These are phyloP conservation scores for Brassica carinata DNA, from an alignment of 345 rosid species.

Conservation along the genomic window DNA sequence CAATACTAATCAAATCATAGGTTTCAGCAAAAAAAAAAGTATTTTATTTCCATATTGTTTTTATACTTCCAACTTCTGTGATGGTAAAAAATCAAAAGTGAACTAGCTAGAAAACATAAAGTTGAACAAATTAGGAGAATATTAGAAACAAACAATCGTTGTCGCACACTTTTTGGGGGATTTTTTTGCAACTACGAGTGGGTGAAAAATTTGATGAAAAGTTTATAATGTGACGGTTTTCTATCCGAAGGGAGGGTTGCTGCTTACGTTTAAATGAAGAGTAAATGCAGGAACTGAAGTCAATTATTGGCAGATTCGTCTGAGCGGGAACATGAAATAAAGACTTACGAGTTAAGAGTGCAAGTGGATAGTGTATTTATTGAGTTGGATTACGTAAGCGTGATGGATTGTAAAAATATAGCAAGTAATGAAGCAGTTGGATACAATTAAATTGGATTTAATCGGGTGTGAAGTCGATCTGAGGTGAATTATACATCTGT, in stretches of 20 bases:
- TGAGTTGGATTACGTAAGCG: background rate
- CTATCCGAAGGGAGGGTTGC: background rate
- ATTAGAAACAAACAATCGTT: background rate
- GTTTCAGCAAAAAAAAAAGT: background rate
- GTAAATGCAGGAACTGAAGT: background rate
- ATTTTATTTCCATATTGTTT: background rate
- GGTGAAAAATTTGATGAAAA: background rate
- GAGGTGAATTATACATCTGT: background rate
- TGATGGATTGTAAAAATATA: background rate
- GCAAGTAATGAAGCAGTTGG: background rate
- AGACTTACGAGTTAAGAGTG: background rate
- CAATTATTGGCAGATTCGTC: background rate
- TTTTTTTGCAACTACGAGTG: background rate
- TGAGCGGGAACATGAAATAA: background rate
- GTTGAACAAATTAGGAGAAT: background rate
- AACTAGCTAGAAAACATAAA: background rate
- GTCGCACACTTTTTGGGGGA: background rate
- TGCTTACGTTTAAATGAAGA: background rate
- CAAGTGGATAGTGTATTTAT: background rate
- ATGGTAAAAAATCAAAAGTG: background rate
- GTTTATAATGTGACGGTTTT: background rate
- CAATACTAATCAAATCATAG: constrained; percentile 2
- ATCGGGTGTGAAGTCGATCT: background rate
- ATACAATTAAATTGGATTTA: background rate
- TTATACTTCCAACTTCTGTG: background rate